Evolutionary conservation across 2,329 filamentous ascomycete species (phyloP).

Genomic region (Neospermospora avenae): DNA sequence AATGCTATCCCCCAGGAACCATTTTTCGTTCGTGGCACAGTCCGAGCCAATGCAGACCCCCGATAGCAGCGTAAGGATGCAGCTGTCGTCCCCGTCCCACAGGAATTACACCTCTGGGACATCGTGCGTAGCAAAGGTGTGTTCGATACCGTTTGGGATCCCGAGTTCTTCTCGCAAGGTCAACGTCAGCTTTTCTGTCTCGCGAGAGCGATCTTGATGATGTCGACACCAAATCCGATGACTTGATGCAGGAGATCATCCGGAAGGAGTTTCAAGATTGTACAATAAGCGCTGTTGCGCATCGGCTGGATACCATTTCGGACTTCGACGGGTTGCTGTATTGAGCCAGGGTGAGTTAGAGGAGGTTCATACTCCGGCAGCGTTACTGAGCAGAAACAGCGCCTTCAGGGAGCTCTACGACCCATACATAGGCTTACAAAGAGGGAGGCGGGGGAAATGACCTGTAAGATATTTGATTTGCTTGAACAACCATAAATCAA

Average conservation of each 20-base stretch:
- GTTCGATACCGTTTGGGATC: slow-evolving; percentile 38
- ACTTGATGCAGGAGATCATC: slow-evolving; percentile 50
- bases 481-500: no score
- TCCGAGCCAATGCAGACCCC: slow-evolving; percentile 49
- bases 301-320: slow-evolving; percentile 38
- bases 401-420: background rate
- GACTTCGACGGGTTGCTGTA: slow-evolving; percentile 44
- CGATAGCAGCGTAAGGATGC: slow-evolving; percentile 37
- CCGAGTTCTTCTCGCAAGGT: slow-evolving; percentile 60
- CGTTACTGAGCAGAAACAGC: background rate
- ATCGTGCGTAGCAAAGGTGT: slow-evolving; percentile 22
- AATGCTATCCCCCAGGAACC: slow-evolving; percentile 47
- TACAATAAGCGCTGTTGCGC: slow-evolving; percentile 42
- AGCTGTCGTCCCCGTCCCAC: slow-evolving; percentile 43
- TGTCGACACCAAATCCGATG: slow-evolving; percentile 51
- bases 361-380: slow-evolving; percentile 42
- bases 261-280: slow-evolving; percentile 46
- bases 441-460: no score
- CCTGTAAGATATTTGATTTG: no score
- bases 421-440: background rate
- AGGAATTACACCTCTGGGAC: slow-evolving; percentile 39
- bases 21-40: slow-evolving; percentile 45
- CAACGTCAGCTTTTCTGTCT: slow-evolving; percentile 45
- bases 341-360: slow-evolving; percentile 61
- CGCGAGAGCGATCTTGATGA: slow-evolving; percentile 42